A percentile compares a stretch with the other conserved stretches of the same genome.
Conservation (phyloP, 495 filamentous ascomycete species). For the Mycothermus thermophilus region DNA sequence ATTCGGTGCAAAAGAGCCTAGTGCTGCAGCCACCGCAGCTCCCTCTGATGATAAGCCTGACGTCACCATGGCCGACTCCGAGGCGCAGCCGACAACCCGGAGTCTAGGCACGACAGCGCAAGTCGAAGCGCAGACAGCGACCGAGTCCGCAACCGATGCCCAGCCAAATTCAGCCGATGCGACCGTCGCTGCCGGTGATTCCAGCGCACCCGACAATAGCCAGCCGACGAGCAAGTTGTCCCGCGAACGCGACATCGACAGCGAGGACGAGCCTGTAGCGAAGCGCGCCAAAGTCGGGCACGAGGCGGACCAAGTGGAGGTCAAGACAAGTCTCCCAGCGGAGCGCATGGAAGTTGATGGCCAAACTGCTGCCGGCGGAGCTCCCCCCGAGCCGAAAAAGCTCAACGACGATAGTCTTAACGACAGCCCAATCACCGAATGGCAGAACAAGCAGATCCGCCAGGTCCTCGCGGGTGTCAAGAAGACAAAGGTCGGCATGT, state of each 20-base stretch:
- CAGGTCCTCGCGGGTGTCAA: conserved; percentile 55
- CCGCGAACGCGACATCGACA: conserved; percentile 59
- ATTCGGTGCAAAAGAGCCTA: no score
- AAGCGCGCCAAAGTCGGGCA: conserved; percentile 52
- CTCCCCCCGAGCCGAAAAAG: conserved; percentile 4
- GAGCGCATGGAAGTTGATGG: conserved; percentile 13
- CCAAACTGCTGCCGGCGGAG: not conserved
- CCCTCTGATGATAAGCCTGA: conserved; percentile 9
- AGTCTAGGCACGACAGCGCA: no score
- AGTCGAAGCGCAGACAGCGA: no score
- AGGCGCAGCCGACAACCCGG: no score
- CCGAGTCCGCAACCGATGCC: conserved; percentile 5
- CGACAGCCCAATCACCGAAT: conserved; percentile 28
- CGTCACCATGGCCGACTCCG: conserved; percentile 20
- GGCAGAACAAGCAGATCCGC: conserved; percentile 33
- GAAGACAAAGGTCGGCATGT: conserved; percentile 59
- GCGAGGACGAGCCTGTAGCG: conserved; percentile 55
- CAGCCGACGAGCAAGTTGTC: conserved; percentile 38
- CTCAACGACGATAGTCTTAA: conserved; percentile 16
- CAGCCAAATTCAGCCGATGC: conserved; percentile 5
- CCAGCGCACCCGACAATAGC: conserved; percentile 18
- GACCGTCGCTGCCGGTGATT: conserved; percentile 16
- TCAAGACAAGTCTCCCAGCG: conserved; percentile 3
- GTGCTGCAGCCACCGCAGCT: not conserved
- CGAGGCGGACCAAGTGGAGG: conserved; percentile 16